Base-by-base conservation (phyloP, 2,329 filamentous ascomycete genomes). In the Tolypocladium guangdongense region DNA sequence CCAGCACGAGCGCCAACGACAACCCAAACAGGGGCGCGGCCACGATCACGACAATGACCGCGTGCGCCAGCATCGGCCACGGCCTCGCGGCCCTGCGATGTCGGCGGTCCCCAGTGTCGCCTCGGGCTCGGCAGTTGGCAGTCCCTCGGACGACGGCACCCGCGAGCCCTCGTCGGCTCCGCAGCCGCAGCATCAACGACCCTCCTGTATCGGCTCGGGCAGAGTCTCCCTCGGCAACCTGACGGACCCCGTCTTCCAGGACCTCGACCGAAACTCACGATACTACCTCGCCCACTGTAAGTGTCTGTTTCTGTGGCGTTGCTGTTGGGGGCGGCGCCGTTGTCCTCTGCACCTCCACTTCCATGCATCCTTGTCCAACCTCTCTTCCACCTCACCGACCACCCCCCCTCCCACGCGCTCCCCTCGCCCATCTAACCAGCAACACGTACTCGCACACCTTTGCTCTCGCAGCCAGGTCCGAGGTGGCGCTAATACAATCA, bases 241-340 rank as follows among this genome's bases (percentile, higher is more conserved):
- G 49, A 70, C 75, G 32, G 80, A 83, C 61, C 80, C 80, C 14
- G 59, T 82, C 47, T 71, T 82, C 54, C 76, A 80, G 58, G 75
- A 80, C 57, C 71, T 83, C 45, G 72, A 74, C 57, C 64, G 57
- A 22, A 67, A 67, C 45, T 73, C 73, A 32, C 66, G 75, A 55
- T 68, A 70, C 57, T 80, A 80, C 61, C 65, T 80, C 43, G 67
- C 71, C 38, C 76, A 80, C 54, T 80, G 77, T 80, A 63, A 63
- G 74, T 68, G 27, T 4, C 16, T 36, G 1, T 27, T 20, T 16
- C 35, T 24, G 12, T n/a, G 22, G 11, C 38, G 37, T 57, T 54
- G 57, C 60, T 12, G 8, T 7, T 32, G 43, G 8, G 10, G 27
- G 14, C 11, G 12, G 12, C 22, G 4, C 14, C 22, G 1, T 27